Evolutionary conservation across 768 basidiomycete species (phyloP), one percentile per base, ranked within the genome.

Genomic region (Termitomyces titanicus): DNA sequence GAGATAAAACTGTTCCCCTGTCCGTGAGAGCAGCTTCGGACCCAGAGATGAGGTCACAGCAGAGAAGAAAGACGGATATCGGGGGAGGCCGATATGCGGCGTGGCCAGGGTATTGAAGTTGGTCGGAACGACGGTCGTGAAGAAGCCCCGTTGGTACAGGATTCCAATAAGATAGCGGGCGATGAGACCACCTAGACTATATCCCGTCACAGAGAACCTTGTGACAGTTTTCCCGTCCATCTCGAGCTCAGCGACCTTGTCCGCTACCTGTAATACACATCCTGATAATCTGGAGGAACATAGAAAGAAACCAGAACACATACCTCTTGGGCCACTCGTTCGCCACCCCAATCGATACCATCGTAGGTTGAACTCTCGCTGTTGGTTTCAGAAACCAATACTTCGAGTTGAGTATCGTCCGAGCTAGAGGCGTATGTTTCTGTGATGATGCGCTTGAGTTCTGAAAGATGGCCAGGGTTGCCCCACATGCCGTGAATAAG

Each of bases 51-150:
- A 74, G 11, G 76, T 63, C 0, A 90, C 45, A 1, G 72, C 70
- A 1, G 86, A 88, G 39, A 85, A 64, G 33, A 86, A 69, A 2
- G 84, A 82, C 25, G 79, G 76, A 58, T 86, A 86, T 63, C 74
- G 73, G 4, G 83, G 84, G 7, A 92, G 77, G 13, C 93, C 93
- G 38, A 93, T 75, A 58, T 92, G 87, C 1, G 93, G 93, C 0
- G 92, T 91, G 2, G 92, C 89, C 47, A 94, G 71, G 0, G 92
- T 91, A 51, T 82, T 83, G 68, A 94, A 95, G 67, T 92, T 92
- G 51, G 89, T 78, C 0, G 92, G 90, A 27, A 72, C 69, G 40
- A 93, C 78, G 2, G 74, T 71, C 2, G 85, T 75, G 64, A 95
- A 95, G 73, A 94, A 92, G 7, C 77, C 75, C 44, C 78, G 77